Percentiles rank a stretch among this genome's conserved stretches.
Conservation (phyloP, 2,329 filamentous ascomycete species). For the Fusarium sp. region DNA sequence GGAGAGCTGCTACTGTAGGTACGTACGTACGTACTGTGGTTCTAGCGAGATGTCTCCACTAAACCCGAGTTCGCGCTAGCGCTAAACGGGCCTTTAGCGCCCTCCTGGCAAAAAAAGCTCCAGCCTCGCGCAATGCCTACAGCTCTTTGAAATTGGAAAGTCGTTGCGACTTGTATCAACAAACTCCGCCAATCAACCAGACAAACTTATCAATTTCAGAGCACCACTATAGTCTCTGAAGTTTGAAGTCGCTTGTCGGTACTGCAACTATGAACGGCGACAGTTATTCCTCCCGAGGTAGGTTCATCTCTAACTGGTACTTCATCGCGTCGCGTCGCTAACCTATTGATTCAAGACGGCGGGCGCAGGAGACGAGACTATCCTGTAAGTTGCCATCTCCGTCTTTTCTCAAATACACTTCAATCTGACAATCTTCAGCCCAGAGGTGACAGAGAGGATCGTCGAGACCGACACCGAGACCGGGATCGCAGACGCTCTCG, state of each 20-base stretch:
- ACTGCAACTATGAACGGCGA: constrained; percentile 79
- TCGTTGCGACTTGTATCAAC: constrained; percentile 45
- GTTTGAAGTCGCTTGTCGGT: constrained; percentile 33
- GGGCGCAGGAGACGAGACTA: constrained; percentile 65
- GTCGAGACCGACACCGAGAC: constrained; percentile 46
- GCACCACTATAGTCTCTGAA: constrained; percentile 17
- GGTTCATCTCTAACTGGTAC: constrained; percentile 40
- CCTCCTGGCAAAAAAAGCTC: constrained; percentile 53
- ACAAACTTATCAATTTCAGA: constrained; percentile 38
- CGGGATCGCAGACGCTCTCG: constrained; percentile 76
- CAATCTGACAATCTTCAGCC: constrained; percentile 42
- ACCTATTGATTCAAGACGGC: constrained; percentile 49
- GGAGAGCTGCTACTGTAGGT: too few species aligned
- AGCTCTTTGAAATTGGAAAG: constrained; percentile 43
- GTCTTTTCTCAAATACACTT: background rate
- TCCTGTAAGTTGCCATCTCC: constrained; percentile 52
- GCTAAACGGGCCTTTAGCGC: constrained; percentile 42
- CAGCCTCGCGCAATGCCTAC: constrained; percentile 52
- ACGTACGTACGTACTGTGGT: background rate
- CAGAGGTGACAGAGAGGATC: constrained; percentile 49
- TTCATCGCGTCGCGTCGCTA: constrained; percentile 46
- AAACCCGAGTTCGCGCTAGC: constrained; percentile 33
- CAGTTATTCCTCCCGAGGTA: constrained; percentile 81
- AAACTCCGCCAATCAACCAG: constrained; percentile 34
- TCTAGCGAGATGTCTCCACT: constrained; percentile 15